Percentiles rank a stretch among this genome's conserved stretches.
Evolutionary conservation across 352 stramenopile species (phyloP).

Genomic region (Phytophthora rubi): DNA sequence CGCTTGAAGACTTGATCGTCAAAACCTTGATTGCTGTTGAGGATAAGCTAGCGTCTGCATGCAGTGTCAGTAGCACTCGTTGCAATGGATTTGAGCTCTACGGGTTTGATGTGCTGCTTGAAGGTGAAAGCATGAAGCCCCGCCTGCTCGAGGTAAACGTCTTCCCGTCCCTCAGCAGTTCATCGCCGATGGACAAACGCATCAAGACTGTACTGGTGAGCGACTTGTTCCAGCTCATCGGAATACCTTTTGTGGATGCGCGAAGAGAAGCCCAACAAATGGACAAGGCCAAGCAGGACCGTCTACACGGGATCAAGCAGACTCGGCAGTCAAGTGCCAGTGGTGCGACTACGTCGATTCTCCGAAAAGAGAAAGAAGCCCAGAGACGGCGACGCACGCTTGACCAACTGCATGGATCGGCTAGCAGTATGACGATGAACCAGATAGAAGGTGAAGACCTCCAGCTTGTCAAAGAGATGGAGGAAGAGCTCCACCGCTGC

Average conservation of each 20-base stretch:
- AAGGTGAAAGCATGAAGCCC: constrained; percentile 72
- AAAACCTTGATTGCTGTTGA: constrained; percentile 92
- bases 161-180: constrained; percentile 88
- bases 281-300: constrained; percentile 55
- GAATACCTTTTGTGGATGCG: constrained; percentile 60
- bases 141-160: constrained; percentile 94
- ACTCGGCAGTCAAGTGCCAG: background rate
- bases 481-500: constrained; percentile 65
- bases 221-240: constrained; percentile 86
- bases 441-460: constrained; percentile 71
- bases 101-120: constrained; percentile 89
- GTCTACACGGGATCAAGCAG: constrained; percentile 50
- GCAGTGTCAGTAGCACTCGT: constrained; percentile 12
- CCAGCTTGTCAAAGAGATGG: constrained; percentile 57
- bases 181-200: constrained; percentile 84
- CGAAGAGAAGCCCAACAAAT: constrained; percentile 39
- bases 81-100: constrained; percentile 89
- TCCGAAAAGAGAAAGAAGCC: constrained; percentile 26
- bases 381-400: constrained; percentile 35
- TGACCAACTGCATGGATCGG: constrained; percentile 40
- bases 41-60: constrained; percentile 61
- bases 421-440: constrained; percentile 16
- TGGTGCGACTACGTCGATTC: constrained; percentile 4
- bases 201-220: constrained; percentile 92
- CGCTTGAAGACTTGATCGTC: constrained; percentile 84